These are phyloP conservation scores for Eucalyptus regnans DNA, from an alignment of 345 rosid genomes.

Conservation along the genomic window DNA sequence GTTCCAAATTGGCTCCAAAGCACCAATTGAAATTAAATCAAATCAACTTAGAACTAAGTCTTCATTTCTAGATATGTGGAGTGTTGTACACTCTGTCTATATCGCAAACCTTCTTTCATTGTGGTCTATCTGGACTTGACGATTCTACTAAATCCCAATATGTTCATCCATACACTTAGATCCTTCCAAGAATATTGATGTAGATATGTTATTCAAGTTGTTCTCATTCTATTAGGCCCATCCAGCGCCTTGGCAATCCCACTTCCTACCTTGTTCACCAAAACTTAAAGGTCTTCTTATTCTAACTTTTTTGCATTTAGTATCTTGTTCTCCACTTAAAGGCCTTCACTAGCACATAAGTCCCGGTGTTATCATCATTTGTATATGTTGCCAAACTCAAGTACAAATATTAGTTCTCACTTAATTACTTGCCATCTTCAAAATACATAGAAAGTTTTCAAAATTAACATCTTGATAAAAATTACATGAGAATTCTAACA, in stretches of 20 bases:
- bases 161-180: background rate
- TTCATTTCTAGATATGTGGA: background rate
- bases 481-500: background rate
- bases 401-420: background rate
- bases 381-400: background rate
- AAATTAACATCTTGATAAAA: accelerated
- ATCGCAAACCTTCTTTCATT: background rate
- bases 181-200: background rate
- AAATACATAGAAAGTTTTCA: background rate
- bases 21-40: too few relatives aligned
- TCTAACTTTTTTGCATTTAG: accelerated
- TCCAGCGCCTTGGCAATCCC: background rate
- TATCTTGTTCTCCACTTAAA: background rate
- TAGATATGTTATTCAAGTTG: background rate
- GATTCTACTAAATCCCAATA: too few relatives aligned
- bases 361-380: background rate
- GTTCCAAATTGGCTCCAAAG: background rate
- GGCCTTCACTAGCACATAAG: background rate
- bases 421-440: background rate
- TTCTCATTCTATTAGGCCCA: background rate
- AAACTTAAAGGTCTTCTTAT: background rate
- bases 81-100: accelerated
- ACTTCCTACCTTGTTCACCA: background rate
- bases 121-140: too few relatives aligned
- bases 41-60: background rate